Conservation (phyloP, 495 filamentous ascomycete species). For the Trichocladium antarcticum region DNA sequence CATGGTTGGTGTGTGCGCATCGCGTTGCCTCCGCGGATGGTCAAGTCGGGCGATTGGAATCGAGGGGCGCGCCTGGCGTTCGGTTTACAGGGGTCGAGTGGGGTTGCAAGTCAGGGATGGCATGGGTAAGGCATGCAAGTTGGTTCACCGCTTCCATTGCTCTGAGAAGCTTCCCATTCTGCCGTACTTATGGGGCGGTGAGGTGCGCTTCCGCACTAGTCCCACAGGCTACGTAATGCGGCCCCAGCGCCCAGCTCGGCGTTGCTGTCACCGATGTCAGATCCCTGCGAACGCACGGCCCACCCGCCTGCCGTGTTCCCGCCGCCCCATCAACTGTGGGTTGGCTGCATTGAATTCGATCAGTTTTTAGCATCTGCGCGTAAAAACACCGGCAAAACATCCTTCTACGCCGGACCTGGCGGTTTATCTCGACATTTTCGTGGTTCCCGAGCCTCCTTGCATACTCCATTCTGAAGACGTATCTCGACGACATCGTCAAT, state of each 20-base stretch:
- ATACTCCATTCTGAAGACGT: background rate
- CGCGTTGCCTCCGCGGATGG: background rate
- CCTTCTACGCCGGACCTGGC: conserved; percentile 3
- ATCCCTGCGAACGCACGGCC: conserved; percentile 10
- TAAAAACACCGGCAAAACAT: background rate
- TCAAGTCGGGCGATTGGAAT: too few relatives aligned
- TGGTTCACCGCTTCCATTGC: background rate
- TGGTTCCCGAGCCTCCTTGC: background rate
- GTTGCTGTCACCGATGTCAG: background rate
- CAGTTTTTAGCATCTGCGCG: conserved; percentile 14
- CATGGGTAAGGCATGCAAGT: too few relatives aligned
- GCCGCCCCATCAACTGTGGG: conserved; percentile 6
- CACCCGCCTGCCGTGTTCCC: conserved; percentile 7
- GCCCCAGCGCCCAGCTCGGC: conserved; percentile 2
- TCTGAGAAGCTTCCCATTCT: background rate
- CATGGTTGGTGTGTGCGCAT: conserved; percentile 19
- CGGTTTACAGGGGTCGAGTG: background rate
- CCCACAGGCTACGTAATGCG: conserved; percentile 7
- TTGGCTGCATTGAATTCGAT: conserved; percentile 10
- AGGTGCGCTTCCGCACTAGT: background rate
- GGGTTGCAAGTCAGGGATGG: too few relatives aligned
- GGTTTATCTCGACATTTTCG: background rate
- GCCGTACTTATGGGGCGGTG: conserved; percentile 1
- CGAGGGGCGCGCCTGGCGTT: too few relatives aligned
- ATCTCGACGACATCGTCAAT: conserved; percentile 14